Conservation (phyloP, 1,139 yeast species). For the Magnusiomyces paraingens region DNA sequence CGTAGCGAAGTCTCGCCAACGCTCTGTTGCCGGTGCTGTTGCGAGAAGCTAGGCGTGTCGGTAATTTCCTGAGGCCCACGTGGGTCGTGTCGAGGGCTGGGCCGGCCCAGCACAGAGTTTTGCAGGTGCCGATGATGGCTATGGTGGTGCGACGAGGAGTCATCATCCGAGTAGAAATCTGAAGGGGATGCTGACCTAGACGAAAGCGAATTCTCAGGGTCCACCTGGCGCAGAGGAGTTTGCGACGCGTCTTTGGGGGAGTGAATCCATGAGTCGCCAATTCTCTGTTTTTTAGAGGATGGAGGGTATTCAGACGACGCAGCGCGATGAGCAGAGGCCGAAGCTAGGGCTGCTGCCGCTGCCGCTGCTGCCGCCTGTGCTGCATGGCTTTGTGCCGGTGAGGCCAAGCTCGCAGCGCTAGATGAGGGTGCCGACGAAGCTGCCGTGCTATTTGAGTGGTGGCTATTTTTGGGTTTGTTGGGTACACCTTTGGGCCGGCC, state of each 20-base stretch:
- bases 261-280: no score
- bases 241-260: background rate
- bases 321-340: conserved; percentile 20
- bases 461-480: conserved; percentile 2
- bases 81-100: conserved; percentile 10
- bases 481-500: conserved; percentile 13
- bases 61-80: conserved; percentile 10
- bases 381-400: conserved; percentile 4
- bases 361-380: conserved; percentile 20
- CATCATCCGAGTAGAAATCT: background rate
- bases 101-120: conserved; percentile 3
- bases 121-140: no score
- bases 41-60: conserved; percentile 12
- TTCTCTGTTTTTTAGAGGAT: background rate
- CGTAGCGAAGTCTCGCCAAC: no score
- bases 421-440: no score
- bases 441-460: no score
- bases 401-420: no score
- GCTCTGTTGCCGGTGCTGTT: no score
- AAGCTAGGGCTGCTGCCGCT: conserved; percentile 23
- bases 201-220: conserved; percentile 3
- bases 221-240: background rate
- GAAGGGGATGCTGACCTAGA: conserved; percentile 6
- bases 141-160: background rate
- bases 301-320: conserved; percentile 6